phyloP scores from a whole-genome alignment of 176 grass and related monocot species.

The Aegilops bicornis region DNA sequence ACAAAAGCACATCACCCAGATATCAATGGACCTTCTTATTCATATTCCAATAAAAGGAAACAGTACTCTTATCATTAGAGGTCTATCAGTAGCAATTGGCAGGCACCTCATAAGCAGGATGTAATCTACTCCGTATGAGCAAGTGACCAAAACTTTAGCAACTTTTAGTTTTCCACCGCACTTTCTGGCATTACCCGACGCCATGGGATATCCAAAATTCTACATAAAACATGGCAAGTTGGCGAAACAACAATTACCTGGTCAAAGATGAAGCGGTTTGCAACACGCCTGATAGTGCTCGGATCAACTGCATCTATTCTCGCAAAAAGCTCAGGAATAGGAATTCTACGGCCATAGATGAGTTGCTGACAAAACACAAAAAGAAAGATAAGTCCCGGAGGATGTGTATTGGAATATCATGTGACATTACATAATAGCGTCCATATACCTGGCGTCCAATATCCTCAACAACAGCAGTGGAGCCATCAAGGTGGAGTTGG shows the following conservation, averaged over 20 bases:
- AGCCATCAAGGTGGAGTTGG: slow-evolving; percentile 95
- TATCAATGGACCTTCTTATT: neutral
- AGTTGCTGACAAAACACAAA: slow-evolving; percentile 54
- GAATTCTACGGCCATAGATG: slow-evolving; percentile 93
- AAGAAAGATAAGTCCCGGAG: slow-evolving; percentile 17
- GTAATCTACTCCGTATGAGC: neutral
- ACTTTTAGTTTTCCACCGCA: neutral
- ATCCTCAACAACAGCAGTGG: slow-evolving; percentile 88
- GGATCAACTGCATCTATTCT: slow-evolving; percentile 99
- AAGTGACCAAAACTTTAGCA: neutral
- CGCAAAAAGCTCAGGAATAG: slow-evolving; percentile 83
- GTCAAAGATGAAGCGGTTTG: slow-evolving; percentile 99
- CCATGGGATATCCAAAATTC: neutral
- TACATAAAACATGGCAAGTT: neutral
- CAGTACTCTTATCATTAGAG: neutral
- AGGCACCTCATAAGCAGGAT: neutral
- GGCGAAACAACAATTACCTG: slow-evolving; percentile 51
- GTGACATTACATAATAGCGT: neutral
- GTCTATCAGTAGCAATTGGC: neutral
- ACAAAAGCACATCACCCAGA: neutral
- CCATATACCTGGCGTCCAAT: slow-evolving; percentile 87
- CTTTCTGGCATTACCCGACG: neutral
- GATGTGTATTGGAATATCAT: neutral
- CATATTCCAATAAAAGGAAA: neutral
- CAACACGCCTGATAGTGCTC: slow-evolving; percentile 85